These are phyloP conservation scores for Suillus hirtellus DNA, from an alignment of 768 basidiomycete species.

Conservation along the genomic window DNA sequence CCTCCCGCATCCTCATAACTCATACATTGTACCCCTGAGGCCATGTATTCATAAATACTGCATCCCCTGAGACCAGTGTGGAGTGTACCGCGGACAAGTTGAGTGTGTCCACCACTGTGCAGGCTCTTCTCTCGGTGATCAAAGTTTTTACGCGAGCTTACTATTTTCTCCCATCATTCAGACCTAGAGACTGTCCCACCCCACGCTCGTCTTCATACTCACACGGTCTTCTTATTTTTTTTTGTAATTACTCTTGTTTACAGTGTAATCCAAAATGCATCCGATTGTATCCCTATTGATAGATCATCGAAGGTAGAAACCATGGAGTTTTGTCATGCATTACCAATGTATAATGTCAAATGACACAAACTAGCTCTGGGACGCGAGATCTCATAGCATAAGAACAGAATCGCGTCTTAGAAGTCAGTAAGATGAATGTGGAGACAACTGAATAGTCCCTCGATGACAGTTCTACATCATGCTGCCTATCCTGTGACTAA, in stretches of 20 bases:
- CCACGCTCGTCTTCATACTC: not conserved
- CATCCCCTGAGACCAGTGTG: not conserved
- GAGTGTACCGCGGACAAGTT: not conserved
- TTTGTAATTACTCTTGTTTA: not conserved
- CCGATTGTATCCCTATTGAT: not conserved
- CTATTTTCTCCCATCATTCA: not conserved
- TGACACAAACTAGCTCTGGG: not conserved
- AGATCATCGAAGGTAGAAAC: not conserved
- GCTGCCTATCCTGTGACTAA: too few species aligned
- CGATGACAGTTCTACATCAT: too few species aligned
- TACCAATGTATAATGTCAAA: not conserved
- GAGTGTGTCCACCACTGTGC: not conserved
- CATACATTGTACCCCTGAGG: not conserved
- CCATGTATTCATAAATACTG: not conserved
- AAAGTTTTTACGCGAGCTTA: too few species aligned
- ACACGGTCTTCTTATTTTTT: not conserved
- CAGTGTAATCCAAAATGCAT: not conserved
- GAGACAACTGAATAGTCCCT: too few species aligned
- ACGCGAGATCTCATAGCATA: not conserved
- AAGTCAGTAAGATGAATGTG: not conserved
- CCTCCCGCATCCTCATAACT: not conserved
- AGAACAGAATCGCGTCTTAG: not conserved
- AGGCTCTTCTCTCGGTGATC: not conserved
- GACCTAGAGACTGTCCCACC: not conserved
- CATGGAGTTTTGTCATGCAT: not conserved